Base-by-base conservation (phyloP, 1,139 yeast genomes). In the Blastobotrys elegans region DNA sequence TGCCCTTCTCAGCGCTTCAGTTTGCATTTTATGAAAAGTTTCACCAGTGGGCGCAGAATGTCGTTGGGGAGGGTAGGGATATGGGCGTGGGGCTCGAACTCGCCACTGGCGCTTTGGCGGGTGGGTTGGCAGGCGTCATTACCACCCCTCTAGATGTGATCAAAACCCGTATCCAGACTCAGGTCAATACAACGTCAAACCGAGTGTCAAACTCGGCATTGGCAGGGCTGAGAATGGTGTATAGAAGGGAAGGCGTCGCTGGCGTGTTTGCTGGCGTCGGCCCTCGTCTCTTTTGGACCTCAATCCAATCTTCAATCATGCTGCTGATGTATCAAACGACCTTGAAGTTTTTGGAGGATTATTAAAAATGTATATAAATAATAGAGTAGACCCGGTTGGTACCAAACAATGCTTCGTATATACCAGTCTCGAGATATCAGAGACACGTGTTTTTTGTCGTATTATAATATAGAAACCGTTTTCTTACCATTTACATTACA, bases 231-330 rank as follows among this genome's bases (percentile, higher is more conserved):
- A 62, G 66, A n/a, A 74, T 78, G 10, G 84, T 92, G 4, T 85
- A 83, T 61, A 74, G 68, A 50, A 71, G 75, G 26, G 97, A 92
- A 64, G 97, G 98, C 1, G 50, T 84, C 0, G 55, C 76, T 1
- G 96, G 96, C 0, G 72, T 88, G 42, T 90, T 92, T 67, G 79
- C 92, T 32, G 98, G 98, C 1, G 96, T 94, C 10, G 97, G 97
- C 0, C 98, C 98, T 0, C 73, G 98, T 53, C 82, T 90, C 55
- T 86, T 92, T 7, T 92, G 98, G 98, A 90, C 98, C 0, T 88
- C 96, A 54, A 75, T 90, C 14, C 98, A 92, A 65, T 87, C 96
- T 65, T 86, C 96, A 53, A 84, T 92, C 49, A 92, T 94, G 98
- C 74, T 94, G 54, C 71, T 92, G 54, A 71, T 90, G 43, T 92